These are phyloP conservation scores for Cladophialophora carrionii DNA, from an alignment of 2,329 filamentous ascomycete genomes.

Conservation along the genomic window DNA sequence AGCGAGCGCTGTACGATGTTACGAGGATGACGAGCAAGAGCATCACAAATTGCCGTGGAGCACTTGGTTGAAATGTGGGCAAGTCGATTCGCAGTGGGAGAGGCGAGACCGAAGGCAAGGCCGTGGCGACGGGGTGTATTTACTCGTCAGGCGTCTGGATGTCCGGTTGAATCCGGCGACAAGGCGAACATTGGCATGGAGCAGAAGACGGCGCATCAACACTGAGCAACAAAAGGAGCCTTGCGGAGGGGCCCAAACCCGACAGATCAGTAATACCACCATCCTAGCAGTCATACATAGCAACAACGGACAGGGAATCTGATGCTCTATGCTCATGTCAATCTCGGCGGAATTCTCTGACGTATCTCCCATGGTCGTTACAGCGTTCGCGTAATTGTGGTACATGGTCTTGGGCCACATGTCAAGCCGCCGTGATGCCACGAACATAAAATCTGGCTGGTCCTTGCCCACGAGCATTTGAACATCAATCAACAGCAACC, in stretches of 20 bases:
- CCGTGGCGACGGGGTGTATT: not conserved
- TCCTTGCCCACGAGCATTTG: not conserved
- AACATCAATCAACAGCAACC: conserved; percentile 33
- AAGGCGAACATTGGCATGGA: not conserved
- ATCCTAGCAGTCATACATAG: not conserved
- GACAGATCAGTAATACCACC: not conserved
- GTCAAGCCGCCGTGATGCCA: not conserved
- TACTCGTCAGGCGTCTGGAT: not conserved
- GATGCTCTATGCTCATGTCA: not conserved
- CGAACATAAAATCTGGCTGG: not conserved
- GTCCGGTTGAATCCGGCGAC: not conserved
- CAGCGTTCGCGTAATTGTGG: not conserved
- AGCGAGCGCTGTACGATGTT: not conserved
- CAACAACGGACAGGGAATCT: not conserved
- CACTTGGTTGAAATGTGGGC: not conserved
- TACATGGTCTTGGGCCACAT: not conserved
- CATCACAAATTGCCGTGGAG: not conserved
- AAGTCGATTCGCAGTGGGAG: not conserved
- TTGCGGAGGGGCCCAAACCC: not conserved
- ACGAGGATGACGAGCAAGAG: not conserved
- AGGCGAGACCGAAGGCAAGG: not conserved
- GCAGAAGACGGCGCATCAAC: not conserved
- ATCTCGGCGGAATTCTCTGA: not conserved
- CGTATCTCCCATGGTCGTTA: not conserved
- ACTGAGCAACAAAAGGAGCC: not conserved